phyloP scores from a whole-genome alignment of 2,329 filamentous ascomycete species.

The Ascocoryne sarcoides region DNA sequence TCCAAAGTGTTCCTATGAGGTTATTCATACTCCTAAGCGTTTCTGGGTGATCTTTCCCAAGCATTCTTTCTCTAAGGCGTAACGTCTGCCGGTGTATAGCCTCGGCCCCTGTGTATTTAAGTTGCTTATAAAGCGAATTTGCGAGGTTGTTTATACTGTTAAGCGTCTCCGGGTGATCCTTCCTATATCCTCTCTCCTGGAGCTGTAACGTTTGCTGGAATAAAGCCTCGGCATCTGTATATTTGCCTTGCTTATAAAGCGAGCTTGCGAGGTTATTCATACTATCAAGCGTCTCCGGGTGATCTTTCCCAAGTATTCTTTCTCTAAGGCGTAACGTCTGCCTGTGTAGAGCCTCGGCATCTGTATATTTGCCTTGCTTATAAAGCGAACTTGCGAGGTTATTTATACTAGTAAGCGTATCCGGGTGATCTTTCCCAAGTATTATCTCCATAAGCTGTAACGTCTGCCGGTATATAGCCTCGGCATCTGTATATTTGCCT shows the following conservation, averaged over 20 bases:
- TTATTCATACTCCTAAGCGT: constrained; percentile 6
- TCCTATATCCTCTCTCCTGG: not conserved
- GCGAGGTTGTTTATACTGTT: constrained; percentile 5
- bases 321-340: constrained; percentile 2
- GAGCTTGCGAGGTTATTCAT: constrained; percentile 4
- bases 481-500: constrained; percentile 9
- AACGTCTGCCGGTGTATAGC: constrained; percentile 7
- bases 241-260: constrained; percentile 2
- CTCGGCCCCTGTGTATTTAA: constrained; percentile 12
- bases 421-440: constrained; percentile 1
- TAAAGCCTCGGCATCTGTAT: constrained; percentile 12
- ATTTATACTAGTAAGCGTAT: constrained; percentile 3
- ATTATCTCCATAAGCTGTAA: constrained; percentile 1
- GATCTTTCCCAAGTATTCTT: not conserved
- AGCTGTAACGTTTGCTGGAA: constrained; percentile 5
- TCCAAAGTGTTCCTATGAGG: not conserved
- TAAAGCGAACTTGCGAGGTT: constrained; percentile 2
- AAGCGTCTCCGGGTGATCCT: constrained; percentile 3
- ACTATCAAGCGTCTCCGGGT: constrained; percentile 3
- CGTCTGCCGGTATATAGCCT: constrained; percentile 8
- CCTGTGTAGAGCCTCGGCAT: constrained; percentile 12
- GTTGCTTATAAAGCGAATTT: not conserved
- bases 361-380: constrained; percentile 5
- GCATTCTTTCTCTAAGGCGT: not conserved
- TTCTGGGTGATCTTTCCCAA: constrained; percentile 1